Conservation (phyloP, 2,329 filamentous ascomycete species). For the Ophiostoma ips region DNA sequence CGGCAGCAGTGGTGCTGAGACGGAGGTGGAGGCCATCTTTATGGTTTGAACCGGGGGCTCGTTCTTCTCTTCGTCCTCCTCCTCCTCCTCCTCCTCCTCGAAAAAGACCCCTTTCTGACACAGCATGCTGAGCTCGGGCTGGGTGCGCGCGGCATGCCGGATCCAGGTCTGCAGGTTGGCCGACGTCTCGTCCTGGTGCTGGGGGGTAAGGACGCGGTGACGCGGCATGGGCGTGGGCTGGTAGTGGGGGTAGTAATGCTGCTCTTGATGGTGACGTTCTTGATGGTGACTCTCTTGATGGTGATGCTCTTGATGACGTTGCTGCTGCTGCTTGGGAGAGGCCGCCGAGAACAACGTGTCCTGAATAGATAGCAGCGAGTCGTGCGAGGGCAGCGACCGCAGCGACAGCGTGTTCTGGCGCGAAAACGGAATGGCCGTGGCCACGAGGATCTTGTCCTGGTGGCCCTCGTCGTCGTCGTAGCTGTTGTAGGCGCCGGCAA, state of each 20-base stretch:
- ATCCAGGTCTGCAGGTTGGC: constrained; percentile 9
- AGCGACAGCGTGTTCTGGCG: not conserved
- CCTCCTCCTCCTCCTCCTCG: not conserved
- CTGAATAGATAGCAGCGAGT: constrained; percentile 1
- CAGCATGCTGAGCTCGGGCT: not conserved
- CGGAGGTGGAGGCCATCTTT: not conserved
- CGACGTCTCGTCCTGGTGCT: constrained; percentile 6
- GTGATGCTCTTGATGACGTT: too few relatives aligned
- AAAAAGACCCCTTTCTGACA: not conserved
- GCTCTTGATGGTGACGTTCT: too few relatives aligned
- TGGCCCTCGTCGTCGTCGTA: not conserved
- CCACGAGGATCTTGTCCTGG: constrained; percentile 8
- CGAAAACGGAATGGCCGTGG: constrained; percentile 7
- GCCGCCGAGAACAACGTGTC: not conserved
- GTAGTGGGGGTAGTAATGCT: not conserved
- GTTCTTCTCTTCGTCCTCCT: not conserved
- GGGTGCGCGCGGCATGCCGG: constrained; percentile 3
- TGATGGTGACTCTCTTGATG: too few relatives aligned
- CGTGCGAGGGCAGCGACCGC: constrained; percentile 1
- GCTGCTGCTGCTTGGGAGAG: too few relatives aligned
- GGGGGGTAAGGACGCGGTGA: not conserved
- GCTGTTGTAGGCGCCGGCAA: constrained; percentile 5
- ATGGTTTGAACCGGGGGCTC: not conserved
- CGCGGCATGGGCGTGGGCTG: not conserved
- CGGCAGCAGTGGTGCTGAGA: not conserved